A percentile compares a stretch with the other conserved stretches of the same genome.
phyloP scores from a whole-genome alignment of 495 filamentous ascomycete species.

The Neurospora sp. region DNA sequence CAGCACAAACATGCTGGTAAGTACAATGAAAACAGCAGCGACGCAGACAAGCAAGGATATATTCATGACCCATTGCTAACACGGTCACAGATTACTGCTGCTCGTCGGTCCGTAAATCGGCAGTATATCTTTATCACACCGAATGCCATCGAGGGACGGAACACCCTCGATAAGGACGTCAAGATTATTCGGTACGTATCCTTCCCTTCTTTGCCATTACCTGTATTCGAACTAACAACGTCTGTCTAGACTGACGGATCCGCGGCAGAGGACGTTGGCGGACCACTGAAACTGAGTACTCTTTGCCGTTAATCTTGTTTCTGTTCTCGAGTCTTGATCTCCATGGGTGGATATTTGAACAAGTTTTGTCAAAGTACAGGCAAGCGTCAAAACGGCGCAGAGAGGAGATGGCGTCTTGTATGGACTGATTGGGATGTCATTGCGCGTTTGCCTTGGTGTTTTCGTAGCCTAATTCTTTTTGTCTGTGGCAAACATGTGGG shows the following conservation, averaged over 20 bases:
- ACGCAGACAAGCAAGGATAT: background rate
- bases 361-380: background rate
- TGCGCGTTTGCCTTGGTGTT: background rate
- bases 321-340: background rate
- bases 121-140: constrained; percentile 98
- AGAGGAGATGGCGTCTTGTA: background rate
- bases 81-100: constrained; percentile 59
- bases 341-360: background rate
- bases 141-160: constrained; percentile 68
- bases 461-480: background rate
- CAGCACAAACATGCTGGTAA: constrained; percentile 89
- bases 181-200: constrained; percentile 66
- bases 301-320: background rate
- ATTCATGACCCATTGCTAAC: background rate
- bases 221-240: constrained; percentile 6
- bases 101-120: constrained; percentile 71
- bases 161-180: constrained; percentile 61
- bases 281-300: constrained; percentile 16
- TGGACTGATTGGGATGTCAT: background rate
- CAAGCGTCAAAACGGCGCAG: background rate
- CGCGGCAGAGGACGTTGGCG: constrained; percentile 39
- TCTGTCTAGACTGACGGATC: constrained; percentile 46
- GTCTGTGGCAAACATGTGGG: background rate
- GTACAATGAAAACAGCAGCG: constrained; percentile 13
- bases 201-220: background rate